Percentiles rank a stretch among this genome's conserved stretches.
Conservation (phyloP, 768 basidiomycete species). For the Xerocomus spinulosus region DNA sequence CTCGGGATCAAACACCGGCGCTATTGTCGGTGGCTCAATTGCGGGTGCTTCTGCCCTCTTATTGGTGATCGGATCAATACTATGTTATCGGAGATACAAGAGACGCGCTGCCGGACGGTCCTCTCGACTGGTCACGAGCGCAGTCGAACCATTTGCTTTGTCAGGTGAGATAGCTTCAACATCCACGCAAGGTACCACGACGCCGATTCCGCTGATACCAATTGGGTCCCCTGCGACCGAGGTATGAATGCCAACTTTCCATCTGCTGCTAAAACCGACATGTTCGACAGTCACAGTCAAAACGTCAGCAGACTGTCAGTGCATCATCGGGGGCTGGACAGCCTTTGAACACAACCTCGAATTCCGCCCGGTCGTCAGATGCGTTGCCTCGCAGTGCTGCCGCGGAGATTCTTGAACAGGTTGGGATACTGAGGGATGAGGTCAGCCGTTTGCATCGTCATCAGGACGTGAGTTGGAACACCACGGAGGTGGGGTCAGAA, state of each 20-base stretch:
- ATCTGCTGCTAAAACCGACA: neutral
- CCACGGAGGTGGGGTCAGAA: neutral
- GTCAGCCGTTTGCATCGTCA: slow-evolving; percentile 8
- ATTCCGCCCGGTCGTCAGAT: neutral
- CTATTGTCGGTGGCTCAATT: slow-evolving; percentile 2
- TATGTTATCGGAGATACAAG: slow-evolving; percentile 3
- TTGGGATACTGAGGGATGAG: slow-evolving; percentile 11
- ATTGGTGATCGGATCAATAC: neutral
- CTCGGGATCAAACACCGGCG: neutral
- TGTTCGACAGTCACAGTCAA: too few relatives aligned
- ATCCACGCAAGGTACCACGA: neutral
- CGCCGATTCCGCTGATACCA: too few relatives aligned
- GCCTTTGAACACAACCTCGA: neutral
- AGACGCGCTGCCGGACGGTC: neutral
- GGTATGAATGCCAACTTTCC: neutral
- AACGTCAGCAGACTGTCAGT: too few relatives aligned
- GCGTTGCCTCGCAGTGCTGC: neutral
- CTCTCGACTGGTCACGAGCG: neutral
- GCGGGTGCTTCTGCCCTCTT: neutral
- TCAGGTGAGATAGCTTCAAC: neutral
- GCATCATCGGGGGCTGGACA: too few relatives aligned
- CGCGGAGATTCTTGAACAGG: neutral
- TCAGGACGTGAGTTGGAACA: neutral
- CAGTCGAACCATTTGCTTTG: slow-evolving; percentile 5
- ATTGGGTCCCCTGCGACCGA: too few relatives aligned